Evolutionary conservation across 2,329 filamentous ascomycete species (phyloP).

Genomic region (Cytospora chrysosperma): DNA sequence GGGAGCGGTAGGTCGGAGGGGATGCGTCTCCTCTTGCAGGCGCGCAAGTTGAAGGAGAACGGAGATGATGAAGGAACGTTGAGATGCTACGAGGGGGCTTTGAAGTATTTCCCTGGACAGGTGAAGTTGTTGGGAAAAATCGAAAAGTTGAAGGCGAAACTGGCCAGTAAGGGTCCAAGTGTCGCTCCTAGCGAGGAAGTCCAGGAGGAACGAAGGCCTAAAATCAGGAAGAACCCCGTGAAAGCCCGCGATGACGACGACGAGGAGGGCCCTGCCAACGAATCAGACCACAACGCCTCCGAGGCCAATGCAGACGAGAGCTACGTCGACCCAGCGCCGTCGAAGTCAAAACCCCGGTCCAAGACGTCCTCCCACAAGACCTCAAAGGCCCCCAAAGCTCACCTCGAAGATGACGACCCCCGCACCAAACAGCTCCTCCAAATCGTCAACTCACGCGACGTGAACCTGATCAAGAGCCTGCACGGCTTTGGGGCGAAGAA

Average conservation of each 20-base stretch:
- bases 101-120: conserved; percentile 84
- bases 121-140: conserved; percentile 73
- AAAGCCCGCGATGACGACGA: conserved; percentile 34
- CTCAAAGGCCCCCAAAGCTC: conserved; percentile 34
- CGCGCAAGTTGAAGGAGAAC: conserved; percentile 82
- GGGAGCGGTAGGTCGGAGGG: conserved; percentile 71
- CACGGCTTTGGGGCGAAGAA: conserved; percentile 73
- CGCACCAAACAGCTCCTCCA: conserved; percentile 62
- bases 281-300: conserved; percentile 42
- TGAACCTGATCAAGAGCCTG: conserved; percentile 62
- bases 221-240: conserved; percentile 29
- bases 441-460: conserved; percentile 72
- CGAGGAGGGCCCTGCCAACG: conserved; percentile 39
- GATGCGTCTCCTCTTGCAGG: conserved; percentile 82
- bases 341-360: conserved; percentile 10
- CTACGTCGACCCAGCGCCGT: conserved; percentile 29
- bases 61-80: conserved; percentile 78
- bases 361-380: conserved; percentile 10
- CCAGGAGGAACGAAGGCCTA: neutral
- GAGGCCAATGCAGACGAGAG: conserved; percentile 43
- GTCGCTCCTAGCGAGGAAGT: neutral
- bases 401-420: conserved; percentile 35
- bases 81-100: conserved; percentile 80
- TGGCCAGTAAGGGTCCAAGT: conserved; percentile 36
- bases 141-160: conserved; percentile 55